Evolutionary conservation across 2,329 filamentous ascomycete species (phyloP).

Genomic region (Zymoseptoria brevis): DNA sequence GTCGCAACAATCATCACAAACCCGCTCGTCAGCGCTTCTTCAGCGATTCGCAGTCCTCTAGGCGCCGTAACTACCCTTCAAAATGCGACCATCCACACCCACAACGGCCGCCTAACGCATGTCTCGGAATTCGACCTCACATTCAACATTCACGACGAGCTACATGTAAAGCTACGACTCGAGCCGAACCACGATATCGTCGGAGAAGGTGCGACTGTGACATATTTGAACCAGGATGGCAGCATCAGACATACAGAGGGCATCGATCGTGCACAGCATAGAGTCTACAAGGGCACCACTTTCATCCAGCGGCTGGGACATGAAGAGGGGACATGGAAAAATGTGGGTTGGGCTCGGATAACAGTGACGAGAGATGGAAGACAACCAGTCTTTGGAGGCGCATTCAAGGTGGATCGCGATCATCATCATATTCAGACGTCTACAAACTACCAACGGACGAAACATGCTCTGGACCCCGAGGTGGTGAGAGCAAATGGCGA

Average conservation of each 20-base stretch:
- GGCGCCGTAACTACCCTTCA: constrained; percentile 65
- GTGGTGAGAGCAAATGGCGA: constrained; percentile 43
- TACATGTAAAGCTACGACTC: constrained; percentile 69
- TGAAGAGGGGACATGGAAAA: constrained; percentile 57
- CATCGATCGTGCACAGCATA: constrained; percentile 65
- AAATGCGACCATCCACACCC: constrained; percentile 67
- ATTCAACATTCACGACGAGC: constrained; percentile 60
- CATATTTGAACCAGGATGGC: constrained; percentile 66
- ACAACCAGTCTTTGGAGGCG: constrained; percentile 78
- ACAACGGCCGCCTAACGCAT: constrained; percentile 69
- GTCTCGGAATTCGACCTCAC: constrained; percentile 76
- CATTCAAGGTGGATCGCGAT: constrained; percentile 71
- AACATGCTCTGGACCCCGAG: constrained; percentile 62
- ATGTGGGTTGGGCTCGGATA: constrained; percentile 80
- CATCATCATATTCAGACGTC: constrained; percentile 80
- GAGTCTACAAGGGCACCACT: constrained; percentile 73
- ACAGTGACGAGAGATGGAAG: constrained; percentile 68
- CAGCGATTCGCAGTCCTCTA: constrained; percentile 67
- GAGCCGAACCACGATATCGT: constrained; percentile 90
- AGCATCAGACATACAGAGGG: constrained; percentile 56
- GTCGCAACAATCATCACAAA: constrained; percentile 15
- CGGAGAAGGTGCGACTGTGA: constrained; percentile 63
- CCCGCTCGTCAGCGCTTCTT: constrained; percentile 34
- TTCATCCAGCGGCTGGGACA: constrained; percentile 55
- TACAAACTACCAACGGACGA: constrained; percentile 65